These are phyloP conservation scores for Penicillium hesseltinei DNA, from an alignment of 2,329 filamentous ascomycete species.

Conservation along the genomic window DNA sequence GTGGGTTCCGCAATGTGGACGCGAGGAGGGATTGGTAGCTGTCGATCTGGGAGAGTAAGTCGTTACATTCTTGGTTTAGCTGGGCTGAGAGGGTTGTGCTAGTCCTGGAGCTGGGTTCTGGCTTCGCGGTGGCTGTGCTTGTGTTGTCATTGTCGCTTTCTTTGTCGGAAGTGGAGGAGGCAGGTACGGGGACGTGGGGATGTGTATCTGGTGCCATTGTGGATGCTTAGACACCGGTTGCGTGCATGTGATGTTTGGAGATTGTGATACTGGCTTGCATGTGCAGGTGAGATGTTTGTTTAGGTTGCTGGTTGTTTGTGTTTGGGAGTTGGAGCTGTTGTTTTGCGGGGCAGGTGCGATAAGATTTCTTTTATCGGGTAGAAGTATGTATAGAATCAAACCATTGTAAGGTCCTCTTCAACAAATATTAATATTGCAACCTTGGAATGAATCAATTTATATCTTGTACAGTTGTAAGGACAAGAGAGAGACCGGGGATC, in stretches of 20 bases:
- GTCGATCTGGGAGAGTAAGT: constrained; percentile 47
- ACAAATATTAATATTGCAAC: neutral
- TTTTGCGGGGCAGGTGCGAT: neutral
- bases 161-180: neutral
- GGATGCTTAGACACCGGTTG: neutral
- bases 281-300: neutral
- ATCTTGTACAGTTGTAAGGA: neutral
- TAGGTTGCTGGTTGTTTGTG: neutral
- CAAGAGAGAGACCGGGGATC: neutral
- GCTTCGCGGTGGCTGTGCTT: constrained; percentile 1
- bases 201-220: constrained; percentile 1
- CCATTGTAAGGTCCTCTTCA: too few species aligned
- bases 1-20: constrained; percentile 43
- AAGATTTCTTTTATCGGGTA: neutral
- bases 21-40: constrained; percentile 45
- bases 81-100: constrained; percentile 27
- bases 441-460: neutral
- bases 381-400: neutral
- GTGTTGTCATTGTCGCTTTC: constrained; percentile 2
- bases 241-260: neutral
- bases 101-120: constrained; percentile 4
- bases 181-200: neutral
- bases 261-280: neutral
- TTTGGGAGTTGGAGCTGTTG: neutral
- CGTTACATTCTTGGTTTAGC: constrained; percentile 40